phyloP scores from a whole-genome alignment of 345 rosid genomes.

The Eucalyptus pauciflora region DNA sequence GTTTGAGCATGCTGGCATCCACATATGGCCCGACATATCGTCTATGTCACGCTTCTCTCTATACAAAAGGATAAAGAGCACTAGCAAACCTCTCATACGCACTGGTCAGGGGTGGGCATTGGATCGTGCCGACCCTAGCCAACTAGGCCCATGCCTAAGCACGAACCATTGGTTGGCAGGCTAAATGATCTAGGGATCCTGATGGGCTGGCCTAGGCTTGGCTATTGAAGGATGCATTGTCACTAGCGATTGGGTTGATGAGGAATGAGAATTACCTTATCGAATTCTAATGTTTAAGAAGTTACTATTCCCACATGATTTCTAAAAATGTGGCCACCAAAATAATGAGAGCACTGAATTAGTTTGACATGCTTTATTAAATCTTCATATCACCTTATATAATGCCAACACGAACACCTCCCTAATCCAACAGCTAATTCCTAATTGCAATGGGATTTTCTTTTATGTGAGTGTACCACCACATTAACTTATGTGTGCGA shows the following conservation, averaged over 20 bases:
- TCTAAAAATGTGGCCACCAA: background rate
- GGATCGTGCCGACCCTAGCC: background rate
- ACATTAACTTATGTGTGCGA: background rate
- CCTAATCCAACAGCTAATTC: background rate
- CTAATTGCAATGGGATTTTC: background rate
- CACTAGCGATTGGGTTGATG: background rate
- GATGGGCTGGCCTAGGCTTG: background rate
- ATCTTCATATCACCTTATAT: background rate
- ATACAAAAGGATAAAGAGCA: background rate
- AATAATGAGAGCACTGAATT: background rate
- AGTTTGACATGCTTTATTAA: background rate
- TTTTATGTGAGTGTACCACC: background rate
- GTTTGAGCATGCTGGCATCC: background rate
- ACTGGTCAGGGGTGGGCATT: background rate
- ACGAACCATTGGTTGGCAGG: background rate
- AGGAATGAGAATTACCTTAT: background rate
- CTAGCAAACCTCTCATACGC: background rate
- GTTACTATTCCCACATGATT: background rate
- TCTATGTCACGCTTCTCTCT: background rate
- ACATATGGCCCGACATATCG: background rate
- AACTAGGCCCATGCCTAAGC: background rate
- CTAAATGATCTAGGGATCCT: background rate
- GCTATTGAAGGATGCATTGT: background rate
- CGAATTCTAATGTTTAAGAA: background rate
- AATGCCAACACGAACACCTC: background rate